Percentiles rank a stretch among this genome's conserved stretches.
Evolutionary conservation across 768 basidiomycete genomes (phyloP).

Genomic region (Xanthoconium purpureum): DNA sequence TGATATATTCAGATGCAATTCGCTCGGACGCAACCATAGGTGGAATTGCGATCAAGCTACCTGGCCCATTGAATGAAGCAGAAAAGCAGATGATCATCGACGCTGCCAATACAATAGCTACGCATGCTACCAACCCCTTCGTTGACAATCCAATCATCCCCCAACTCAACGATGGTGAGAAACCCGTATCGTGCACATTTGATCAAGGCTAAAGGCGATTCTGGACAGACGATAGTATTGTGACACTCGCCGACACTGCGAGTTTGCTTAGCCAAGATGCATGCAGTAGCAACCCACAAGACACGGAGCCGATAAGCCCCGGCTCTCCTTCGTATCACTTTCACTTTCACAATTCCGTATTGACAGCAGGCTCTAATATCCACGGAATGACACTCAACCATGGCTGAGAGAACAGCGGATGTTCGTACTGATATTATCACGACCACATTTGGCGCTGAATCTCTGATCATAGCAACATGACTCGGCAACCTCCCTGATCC

Average conservation of each 20-base stretch:
- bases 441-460: background rate
- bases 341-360: background rate
- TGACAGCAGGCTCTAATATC: background rate
- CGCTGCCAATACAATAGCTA: background rate
- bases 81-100: background rate
- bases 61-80: background rate
- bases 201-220: too few relatives aligned
- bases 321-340: background rate
- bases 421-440: background rate
- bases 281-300: background rate
- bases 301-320: background rate
- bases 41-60: background rate
- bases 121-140: background rate
- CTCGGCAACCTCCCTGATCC: background rate
- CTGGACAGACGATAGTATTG: background rate
- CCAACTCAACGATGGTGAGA: background rate
- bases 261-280: slow-evolving; percentile 1
- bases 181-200: background rate
- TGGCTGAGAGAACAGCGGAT: background rate
- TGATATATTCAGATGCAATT: background rate
- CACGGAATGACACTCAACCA: background rate
- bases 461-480: background rate
- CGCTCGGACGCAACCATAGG: background rate
- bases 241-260: background rate
- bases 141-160: background rate